Conservation (phyloP, 2,329 filamentous ascomycete genomes). For the Pseudogymnoascus verrucosus region DNA sequence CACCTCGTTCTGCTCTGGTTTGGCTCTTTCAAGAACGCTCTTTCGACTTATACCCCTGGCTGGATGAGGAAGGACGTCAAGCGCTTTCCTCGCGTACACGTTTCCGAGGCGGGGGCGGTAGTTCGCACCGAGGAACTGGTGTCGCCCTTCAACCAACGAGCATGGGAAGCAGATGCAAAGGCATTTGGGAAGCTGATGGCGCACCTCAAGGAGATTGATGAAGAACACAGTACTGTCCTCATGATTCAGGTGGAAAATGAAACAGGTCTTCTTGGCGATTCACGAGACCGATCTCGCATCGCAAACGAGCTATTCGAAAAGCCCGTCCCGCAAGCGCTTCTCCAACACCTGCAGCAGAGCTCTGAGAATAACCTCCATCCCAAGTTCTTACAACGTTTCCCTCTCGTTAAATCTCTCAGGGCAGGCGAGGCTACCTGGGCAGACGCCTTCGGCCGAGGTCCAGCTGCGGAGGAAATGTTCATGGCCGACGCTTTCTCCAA, state of each 20-base stretch:
- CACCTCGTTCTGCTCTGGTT: slow-evolving; percentile 34
- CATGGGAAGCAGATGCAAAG: slow-evolving; percentile 26
- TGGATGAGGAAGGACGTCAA: slow-evolving; percentile 32
- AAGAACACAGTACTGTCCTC: slow-evolving; percentile 13
- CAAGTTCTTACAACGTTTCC: slow-evolving; percentile 26
- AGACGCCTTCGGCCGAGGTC: slow-evolving; percentile 26
- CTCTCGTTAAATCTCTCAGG: slow-evolving; percentile 13
- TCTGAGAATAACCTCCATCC: slow-evolving; percentile 22
- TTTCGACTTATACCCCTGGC: slow-evolving; percentile 30
- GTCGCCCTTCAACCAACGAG: slow-evolving; percentile 25
- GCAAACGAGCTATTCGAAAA: slow-evolving; percentile 17
- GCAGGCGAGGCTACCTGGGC: slow-evolving; percentile 26
- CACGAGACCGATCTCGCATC: slow-evolving; percentile 14
- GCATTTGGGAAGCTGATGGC: slow-evolving; percentile 29
- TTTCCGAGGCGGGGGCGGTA: slow-evolving; percentile 27
- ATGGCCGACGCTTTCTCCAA: slow-evolving; percentile 17
- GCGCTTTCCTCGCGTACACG: slow-evolving; percentile 28
- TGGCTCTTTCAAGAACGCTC: slow-evolving; percentile 33
- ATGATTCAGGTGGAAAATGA: slow-evolving; percentile 20
- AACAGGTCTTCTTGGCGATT: slow-evolving; percentile 17
- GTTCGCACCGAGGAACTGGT: slow-evolving; percentile 30
- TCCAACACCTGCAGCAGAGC: slow-evolving; percentile 20
- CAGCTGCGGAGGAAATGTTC: slow-evolving; percentile 16
- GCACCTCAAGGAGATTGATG: slow-evolving; percentile 17
- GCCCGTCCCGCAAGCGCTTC: slow-evolving; percentile 25